A percentile compares a stretch with the other conserved stretches of the same genome.
Conservation (phyloP, 768 basidiomycete genomes). For the Dioszegia crocea region DNA sequence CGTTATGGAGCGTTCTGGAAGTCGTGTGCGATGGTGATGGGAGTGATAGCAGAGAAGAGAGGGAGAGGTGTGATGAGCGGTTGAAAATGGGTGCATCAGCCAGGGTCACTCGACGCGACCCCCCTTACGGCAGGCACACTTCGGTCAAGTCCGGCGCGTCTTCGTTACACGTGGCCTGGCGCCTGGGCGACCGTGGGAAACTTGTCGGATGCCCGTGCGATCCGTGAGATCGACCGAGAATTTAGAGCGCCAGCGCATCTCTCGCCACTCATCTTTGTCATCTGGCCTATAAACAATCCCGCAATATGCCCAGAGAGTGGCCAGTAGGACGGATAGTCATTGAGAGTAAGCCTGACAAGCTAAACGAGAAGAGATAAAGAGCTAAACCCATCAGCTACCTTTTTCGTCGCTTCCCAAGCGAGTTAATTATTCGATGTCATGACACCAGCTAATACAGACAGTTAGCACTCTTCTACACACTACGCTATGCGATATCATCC, state of each 20-base stretch:
- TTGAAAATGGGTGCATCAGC: neutral
- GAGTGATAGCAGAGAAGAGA: neutral
- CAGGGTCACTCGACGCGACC: neutral
- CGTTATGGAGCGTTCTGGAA: neutral
- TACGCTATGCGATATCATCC: constrained; percentile 38
- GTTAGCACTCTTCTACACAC: constrained; percentile 51
- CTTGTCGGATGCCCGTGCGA: too few relatives aligned
- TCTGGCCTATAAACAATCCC: neutral
- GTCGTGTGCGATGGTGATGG: neutral
- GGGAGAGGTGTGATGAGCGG: neutral
- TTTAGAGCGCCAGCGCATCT: too few relatives aligned
- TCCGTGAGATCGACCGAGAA: too few relatives aligned
- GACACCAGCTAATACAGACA: constrained; percentile 13
- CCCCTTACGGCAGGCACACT: neutral
- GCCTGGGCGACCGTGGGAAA: constrained; percentile 1
- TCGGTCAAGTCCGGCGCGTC: neutral
- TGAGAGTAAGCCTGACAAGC: constrained; percentile 38
- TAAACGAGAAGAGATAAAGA: neutral
- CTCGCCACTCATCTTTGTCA: neutral
- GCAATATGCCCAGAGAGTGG: constrained; percentile 39
- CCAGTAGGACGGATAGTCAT: constrained; percentile 38
- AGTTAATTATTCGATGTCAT: neutral
- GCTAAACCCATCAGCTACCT: constrained; percentile 34
- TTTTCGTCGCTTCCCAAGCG: constrained; percentile 49
- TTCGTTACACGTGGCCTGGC: too few relatives aligned